Evolutionary conservation across 2,329 filamentous ascomycete species (phyloP).

Genomic region (Penicillium sp.): DNA sequence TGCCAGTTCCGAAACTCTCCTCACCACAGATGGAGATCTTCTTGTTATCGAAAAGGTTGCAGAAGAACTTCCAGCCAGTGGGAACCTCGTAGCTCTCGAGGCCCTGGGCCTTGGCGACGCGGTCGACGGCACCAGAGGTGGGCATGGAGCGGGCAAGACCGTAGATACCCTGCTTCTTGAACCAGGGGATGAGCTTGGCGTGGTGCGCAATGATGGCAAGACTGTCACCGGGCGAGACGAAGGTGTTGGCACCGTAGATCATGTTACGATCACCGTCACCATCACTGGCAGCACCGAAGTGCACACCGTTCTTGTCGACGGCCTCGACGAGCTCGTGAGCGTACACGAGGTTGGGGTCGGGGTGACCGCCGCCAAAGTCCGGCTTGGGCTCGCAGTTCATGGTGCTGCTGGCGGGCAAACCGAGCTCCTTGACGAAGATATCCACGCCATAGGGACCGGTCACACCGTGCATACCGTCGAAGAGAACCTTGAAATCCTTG

Average conservation of each 20-base stretch:
- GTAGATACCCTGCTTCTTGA: slow-evolving; percentile 95
- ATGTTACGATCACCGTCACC: slow-evolving; percentile 99
- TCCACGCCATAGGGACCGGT: slow-evolving; percentile 93
- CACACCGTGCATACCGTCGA: slow-evolving; percentile 91
- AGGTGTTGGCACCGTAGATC: slow-evolving; percentile 97
- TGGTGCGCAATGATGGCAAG: slow-evolving; percentile 98
- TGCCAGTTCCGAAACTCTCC: slow-evolving; percentile 96
- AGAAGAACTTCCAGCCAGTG: slow-evolving; percentile 99
- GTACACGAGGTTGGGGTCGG: slow-evolving; percentile 96
- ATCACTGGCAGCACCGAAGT: slow-evolving; percentile 94
- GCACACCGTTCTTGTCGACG: slow-evolving; percentile 86
- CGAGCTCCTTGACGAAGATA: slow-evolving; percentile 93
- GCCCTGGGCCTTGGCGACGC: slow-evolving; percentile 92
- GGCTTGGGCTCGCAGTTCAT: slow-evolving; percentile 92
- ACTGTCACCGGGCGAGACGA: slow-evolving; percentile 96
- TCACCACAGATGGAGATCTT: slow-evolving; percentile 98
- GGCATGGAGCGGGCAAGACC: slow-evolving; percentile 97
- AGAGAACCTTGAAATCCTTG: slow-evolving; percentile 93
- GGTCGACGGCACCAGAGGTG: slow-evolving; percentile 90
- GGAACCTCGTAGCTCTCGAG: slow-evolving; percentile 94
- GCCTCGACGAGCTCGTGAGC: slow-evolving; percentile 91
- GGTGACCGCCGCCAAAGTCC: slow-evolving; percentile 96
- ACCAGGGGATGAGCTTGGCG: slow-evolving; percentile 94
- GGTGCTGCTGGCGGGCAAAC: slow-evolving; percentile 71
- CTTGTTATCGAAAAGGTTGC: slow-evolving; percentile 87